Evolutionary conservation across 768 basidiomycete genomes (phyloP), one percentile per base, ranked within the genome.

Genomic region (Lentinus tigrinus): DNA sequence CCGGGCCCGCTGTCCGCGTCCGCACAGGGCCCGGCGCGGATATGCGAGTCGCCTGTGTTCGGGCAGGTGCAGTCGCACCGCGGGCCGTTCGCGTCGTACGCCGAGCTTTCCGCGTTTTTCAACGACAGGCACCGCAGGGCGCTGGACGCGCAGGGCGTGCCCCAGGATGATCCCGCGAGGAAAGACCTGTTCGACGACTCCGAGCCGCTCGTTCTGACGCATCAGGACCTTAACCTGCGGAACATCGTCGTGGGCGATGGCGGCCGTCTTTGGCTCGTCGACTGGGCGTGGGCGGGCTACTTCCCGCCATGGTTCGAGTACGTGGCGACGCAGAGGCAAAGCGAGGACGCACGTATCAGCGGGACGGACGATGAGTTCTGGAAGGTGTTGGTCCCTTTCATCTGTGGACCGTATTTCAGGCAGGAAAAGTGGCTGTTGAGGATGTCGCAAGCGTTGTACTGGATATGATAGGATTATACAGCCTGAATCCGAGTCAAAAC

Each of bases 241-340:
- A 72, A 74, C 54, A 47, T 72, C 39, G 53, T 72, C 21, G 44
- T 72, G 7, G 63, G 56, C n/a, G 58, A 68, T 4, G 66, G 69
- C 39, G 70, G 69, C 1, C 54, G 54, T 16, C 51, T 74, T 6
- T 75, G 72, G 71, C 47, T 74, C 17, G 61, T 74, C 37, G 73
- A 74, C 59, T 74, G 71, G 70, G 69, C 37, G 0, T 47, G 54
- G 17, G 54, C 65, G 3, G 72, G 73, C 3, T 68, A 56, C 37
- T 74, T 66, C 49, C 73, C 73, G 10, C 56, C 16, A 6, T 74
- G 70, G 67, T 63, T 64, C 37, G 57, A 62, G 28, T 65, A 53
- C 27, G 27, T 47, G 34, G 36, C 31, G 31, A 31, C 31, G 31
- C 31, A 31, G 31, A 31, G 31, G 31, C 31, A 31, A 11, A 31